Evolutionary conservation across 129 eudicot genomes (phyloP).

Genomic region (Chrysanthemum seticuspe): DNA sequence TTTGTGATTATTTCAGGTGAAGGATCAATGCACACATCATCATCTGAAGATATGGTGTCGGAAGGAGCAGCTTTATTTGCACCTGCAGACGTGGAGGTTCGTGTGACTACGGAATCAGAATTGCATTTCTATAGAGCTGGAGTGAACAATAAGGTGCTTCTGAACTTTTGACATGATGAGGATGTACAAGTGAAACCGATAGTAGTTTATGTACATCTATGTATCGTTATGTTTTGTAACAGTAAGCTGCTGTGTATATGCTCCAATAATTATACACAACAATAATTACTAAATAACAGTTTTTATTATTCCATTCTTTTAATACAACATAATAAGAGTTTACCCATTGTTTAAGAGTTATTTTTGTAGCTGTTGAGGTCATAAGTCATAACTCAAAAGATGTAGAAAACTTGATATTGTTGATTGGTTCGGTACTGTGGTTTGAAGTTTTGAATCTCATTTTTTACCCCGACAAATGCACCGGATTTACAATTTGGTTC

Average conservation of each 20-base stretch:
- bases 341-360: neutral
- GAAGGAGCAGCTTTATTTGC: conserved; percentile 75
- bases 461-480: no score
- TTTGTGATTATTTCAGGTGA: conserved; percentile 58
- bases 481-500: no score
- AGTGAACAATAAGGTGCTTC: conserved; percentile 58
- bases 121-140: conserved; percentile 78
- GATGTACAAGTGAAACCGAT: no score
- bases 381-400: no score
- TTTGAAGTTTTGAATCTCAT: no score
- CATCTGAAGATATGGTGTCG: conserved; percentile 33
- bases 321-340: neutral
- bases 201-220: conserved; percentile 13
- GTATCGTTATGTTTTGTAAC: conserved; percentile 14
- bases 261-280: conserved; percentile 11
- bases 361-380: no score
- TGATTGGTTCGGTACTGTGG: no score
- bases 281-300: conserved; percentile 13
- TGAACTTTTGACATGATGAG: conserved; percentile 23
- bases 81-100: conserved; percentile 54
- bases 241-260: conserved; percentile 12
- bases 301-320: conserved; percentile 6
- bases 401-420: no score
- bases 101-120: conserved; percentile 33
- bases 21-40: conserved; percentile 45